A percentile compares a stretch with the other conserved stretches of the same genome.
These are phyloP conservation scores for Colletotrichum falcatum DNA, from an alignment of 2,329 filamentous ascomycete genomes.

Conservation along the genomic window DNA sequence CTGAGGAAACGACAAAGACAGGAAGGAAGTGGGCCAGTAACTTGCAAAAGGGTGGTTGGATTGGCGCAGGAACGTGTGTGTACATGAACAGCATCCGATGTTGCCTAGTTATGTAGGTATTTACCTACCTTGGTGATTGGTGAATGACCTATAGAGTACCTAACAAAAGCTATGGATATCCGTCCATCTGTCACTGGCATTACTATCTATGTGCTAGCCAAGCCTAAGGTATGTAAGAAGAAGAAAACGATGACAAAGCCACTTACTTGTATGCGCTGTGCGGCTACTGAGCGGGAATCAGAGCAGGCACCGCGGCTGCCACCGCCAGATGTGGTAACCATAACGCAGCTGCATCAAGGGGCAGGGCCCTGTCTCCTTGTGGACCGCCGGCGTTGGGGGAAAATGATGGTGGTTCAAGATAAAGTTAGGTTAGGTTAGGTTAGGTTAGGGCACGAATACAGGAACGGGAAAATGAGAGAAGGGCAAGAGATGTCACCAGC, in stretches of 20 bases:
- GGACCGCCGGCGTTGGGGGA: constrained; percentile 10
- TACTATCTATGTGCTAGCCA: background rate
- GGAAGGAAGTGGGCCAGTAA: constrained; percentile 10
- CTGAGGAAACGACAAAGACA: constrained; percentile 16
- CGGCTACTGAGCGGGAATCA: constrained; percentile 33
- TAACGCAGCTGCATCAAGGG: constrained; percentile 14
- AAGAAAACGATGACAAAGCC: constrained; percentile 11
- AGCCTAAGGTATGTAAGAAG: background rate
- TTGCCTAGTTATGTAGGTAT: background rate
- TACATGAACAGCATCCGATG: constrained; percentile 4
- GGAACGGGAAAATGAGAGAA: background rate
- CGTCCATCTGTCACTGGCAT: constrained; percentile 7
- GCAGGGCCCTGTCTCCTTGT: constrained; percentile 15
- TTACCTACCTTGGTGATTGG: no score
- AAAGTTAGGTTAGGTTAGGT: constrained; percentile 15
- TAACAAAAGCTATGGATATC: background rate
- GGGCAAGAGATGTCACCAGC: background rate
- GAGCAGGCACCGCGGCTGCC: constrained; percentile 2
- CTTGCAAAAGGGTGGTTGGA: background rate
- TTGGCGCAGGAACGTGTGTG: constrained; percentile 8
- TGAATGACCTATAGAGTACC: no score
- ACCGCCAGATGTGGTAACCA: constrained; percentile 23
- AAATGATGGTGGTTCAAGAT: constrained; percentile 18
- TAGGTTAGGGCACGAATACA: constrained; percentile 31
- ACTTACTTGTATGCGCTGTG: constrained; percentile 11